Conservation (phyloP, 352 stramenopile genomes). For the Pythium plurisporium region DNA sequence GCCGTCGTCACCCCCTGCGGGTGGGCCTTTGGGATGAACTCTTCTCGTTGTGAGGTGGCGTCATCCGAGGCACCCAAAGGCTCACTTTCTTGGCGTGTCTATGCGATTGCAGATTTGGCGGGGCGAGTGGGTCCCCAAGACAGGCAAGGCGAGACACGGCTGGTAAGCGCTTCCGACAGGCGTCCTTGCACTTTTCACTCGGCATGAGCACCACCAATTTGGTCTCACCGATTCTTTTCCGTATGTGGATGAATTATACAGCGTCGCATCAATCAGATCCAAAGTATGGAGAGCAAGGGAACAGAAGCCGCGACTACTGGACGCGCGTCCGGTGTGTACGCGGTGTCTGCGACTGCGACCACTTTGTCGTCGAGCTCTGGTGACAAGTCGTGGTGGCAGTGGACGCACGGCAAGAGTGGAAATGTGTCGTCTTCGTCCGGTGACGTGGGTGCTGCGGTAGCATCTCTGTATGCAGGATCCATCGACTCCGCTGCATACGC, state of each 20-base stretch:
- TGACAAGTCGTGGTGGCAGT: slow-evolving; percentile 58
- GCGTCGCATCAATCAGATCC: background rate
- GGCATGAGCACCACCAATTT: background rate
- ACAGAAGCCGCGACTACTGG: background rate
- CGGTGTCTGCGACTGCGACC: background rate
- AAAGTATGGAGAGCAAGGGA: slow-evolving; percentile 9
- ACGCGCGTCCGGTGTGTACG: background rate
- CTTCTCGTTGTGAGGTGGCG: background rate
- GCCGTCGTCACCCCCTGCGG: too few relatives aligned
- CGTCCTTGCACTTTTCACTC: slow-evolving; percentile 9
- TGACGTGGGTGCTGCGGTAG: background rate
- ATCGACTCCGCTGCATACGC: too few relatives aligned
- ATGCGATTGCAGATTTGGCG: background rate
- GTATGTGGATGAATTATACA: too few relatives aligned
- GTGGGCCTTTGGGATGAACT: too few relatives aligned
- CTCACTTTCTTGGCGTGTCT: slow-evolving; percentile 4
- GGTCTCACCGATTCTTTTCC: background rate
- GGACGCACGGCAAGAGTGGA: slow-evolving; percentile 69
- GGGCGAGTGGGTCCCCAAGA: background rate
- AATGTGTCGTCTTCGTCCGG: slow-evolving; percentile 55
- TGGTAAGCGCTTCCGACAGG: background rate
- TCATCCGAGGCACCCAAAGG: too few relatives aligned
- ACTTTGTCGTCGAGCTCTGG: slow-evolving; percentile 2
- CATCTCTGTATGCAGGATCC: background rate
- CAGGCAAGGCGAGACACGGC: background rate